Base-by-base conservation (phyloP, 805 yeast species). In the Metschnikowia kunwiensis region DNA sequence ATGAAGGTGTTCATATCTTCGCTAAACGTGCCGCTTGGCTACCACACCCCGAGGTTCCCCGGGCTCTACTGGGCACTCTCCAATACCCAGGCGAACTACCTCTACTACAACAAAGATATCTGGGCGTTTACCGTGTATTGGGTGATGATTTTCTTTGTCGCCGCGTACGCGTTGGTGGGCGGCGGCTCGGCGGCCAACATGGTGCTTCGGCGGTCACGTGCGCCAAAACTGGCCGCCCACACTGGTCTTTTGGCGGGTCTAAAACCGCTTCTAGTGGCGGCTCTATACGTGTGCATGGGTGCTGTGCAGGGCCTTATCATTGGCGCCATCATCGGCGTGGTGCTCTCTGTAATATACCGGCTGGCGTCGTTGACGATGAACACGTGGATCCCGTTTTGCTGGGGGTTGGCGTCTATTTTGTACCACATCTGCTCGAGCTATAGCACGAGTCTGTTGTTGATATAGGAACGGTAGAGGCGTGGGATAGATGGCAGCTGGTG, bases 371-470 rank as follows among this genome's bases (percentile, higher is more conserved):
- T 91, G 50, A 75, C 83, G 15, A 86, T 93, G 94, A 82, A 94
- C 9, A 86, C 97, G 0, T 91, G 98, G 98, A 78, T 91, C 6
- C 97, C 98, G 0, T 72, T 91, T 47, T 74, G 83, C 37, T 86
- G 89, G 78, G 94, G 80, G 0, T 59, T 83, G 2, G 74, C 83
- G 4, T 80, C 78, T 48, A 70, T 85, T 5, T 54, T 87, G 27
- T 84, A 75, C 57, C 77, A 83, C 53, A 70, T 86, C 23, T 67
- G 82, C 22, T 73, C 80, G 7, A 73, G 85, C 5, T 86, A 83
- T 55, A 77, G 84, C 39, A 70, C 78, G 42, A 74, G 57, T 36
- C 47, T 45, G 50, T 33, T 47, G 40, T 34, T 47, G 38, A 45
- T 49, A 13, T 47, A 36, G 26, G n/a, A n/a, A n/a, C n/a, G n/a